Evolutionary conservation across 345 rosid species (phyloP), one percentile per base, ranked within the genome.

Genomic region (Punica granatum): DNA sequence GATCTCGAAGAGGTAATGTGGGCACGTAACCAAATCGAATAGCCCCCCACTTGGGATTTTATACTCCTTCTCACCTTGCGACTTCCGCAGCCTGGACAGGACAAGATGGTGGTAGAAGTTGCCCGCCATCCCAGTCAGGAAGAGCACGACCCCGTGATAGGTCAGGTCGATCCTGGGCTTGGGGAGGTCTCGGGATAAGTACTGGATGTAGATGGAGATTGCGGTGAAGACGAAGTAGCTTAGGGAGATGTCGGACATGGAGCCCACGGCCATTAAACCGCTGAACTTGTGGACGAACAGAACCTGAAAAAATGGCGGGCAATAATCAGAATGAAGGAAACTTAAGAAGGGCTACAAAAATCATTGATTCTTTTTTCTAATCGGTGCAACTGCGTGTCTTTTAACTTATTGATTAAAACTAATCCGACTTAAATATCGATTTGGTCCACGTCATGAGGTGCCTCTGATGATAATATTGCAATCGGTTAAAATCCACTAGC

Each of bases 1-100:
- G 46, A 84, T 79, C 84, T 92, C 97, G 65, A 88, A 90, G 0
- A 88, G 67, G 32, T 92, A 92, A 60, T 88, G 97, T 58, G 97
- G 97, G 75, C 95, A 92, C 35, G 84, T 76, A 51, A 86, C 78
- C 11, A 75, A 41, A 7, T 67, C 79, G 64, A 90, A 92, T 0
- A 90, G 63, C 37, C 96, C 92, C n/a, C 89, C 90, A 67, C 43
- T 65, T 0, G 95, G 91, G 65, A 92, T 75, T 76, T 78, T 92
- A 77, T 88, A 90, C 33, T 79, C 86, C 58, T 78, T 83, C 32
- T 69, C 79, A 10, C 70, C 79, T 13, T 64, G 61, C 48, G 58
- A 60, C 6, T 6, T 21, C 73, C 92, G 84, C 13, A 88, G 75
- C 46, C 73, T 78, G 74, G 95, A 86, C 4, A 92, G 86, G 14